These are phyloP conservation scores for Mallotus repandus DNA, from an alignment of 441 rosid species.

Conservation along the genomic window DNA sequence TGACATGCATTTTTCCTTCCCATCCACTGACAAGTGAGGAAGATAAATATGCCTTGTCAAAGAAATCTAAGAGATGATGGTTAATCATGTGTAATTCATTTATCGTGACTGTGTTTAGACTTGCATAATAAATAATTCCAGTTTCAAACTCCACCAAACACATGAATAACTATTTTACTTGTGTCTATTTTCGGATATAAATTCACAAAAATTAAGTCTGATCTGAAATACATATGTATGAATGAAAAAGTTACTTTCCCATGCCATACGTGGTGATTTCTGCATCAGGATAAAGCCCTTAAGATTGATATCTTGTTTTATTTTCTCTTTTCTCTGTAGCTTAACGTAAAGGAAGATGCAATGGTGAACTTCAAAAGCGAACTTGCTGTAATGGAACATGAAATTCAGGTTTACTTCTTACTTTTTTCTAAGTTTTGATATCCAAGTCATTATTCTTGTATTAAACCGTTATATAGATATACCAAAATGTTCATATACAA, in stretches of 20 bases:
- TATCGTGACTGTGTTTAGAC: background rate
- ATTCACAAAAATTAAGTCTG: background rate
- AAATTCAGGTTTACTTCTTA: conserved; percentile 57
- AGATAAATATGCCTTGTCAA: background rate
- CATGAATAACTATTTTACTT: background rate
- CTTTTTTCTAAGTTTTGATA: conserved; percentile 12
- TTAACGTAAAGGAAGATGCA: conserved; percentile 55
- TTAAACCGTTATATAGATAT: background rate
- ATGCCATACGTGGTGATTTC: background rate
- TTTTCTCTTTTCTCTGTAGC: conserved; percentile 37
- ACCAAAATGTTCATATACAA: background rate
- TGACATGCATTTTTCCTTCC: background rate
- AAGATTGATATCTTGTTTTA: background rate
- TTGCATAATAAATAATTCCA: background rate
- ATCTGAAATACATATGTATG: too few species aligned
- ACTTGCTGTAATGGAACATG: conserved; percentile 77
- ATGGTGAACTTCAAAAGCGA: conserved; percentile 66
- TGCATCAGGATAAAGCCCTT: background rate
- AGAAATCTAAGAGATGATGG: background rate
- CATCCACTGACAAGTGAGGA: background rate
- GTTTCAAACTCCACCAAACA: background rate
- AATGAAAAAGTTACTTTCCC: background rate
- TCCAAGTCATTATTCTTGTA: background rate
- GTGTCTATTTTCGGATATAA: background rate
- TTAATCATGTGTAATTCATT: background rate